A percentile compares a stretch with the other conserved stretches of the same genome.
These are phyloP conservation scores for Fusarium graminum DNA, from an alignment of 2,329 filamentous ascomycete genomes.

Conservation along the genomic window DNA sequence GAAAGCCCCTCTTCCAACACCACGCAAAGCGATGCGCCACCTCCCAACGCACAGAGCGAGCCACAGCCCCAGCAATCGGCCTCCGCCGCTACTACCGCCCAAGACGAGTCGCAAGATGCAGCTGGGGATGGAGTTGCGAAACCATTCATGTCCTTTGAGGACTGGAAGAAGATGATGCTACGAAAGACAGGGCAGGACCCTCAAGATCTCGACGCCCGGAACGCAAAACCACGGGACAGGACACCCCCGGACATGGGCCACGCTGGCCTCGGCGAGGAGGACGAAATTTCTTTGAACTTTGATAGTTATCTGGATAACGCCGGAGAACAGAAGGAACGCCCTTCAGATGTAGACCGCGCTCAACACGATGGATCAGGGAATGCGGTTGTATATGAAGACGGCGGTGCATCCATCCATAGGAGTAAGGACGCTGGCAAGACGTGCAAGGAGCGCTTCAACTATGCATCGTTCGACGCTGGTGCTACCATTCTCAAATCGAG, in stretches of 20 bases:
- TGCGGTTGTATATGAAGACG: slow-evolving; percentile 61
- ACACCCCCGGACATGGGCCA: slow-evolving; percentile 75
- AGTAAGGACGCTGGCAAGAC: slow-evolving; percentile 97
- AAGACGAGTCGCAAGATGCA: slow-evolving; percentile 32
- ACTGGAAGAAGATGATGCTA: slow-evolving; percentile 96
- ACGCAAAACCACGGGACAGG: slow-evolving; percentile 63
- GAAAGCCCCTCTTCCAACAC: slow-evolving; percentile 3
- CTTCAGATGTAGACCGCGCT: slow-evolving; percentile 3
- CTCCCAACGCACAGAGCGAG: slow-evolving; percentile 19
- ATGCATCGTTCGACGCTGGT: slow-evolving; percentile 96
- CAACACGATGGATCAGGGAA: slow-evolving; percentile 52
- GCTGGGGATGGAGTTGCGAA: slow-evolving; percentile 46
- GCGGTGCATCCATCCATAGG: slow-evolving; percentile 68
- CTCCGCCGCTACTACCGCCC: slow-evolving; percentile 6
- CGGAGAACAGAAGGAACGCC: slow-evolving; percentile 26
- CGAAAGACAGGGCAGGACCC: slow-evolving; percentile 82
- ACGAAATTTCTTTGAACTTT: slow-evolving; percentile 78
- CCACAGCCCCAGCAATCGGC: slow-evolving; percentile 14
- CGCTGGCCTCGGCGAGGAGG: slow-evolving; percentile 86
- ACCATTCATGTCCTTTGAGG: slow-evolving; percentile 94
- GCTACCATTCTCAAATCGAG: slow-evolving; percentile 94
- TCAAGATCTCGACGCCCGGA: slow-evolving; percentile 74
- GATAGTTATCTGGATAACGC: slow-evolving; percentile 53
- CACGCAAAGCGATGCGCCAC: slow-evolving; percentile 16
- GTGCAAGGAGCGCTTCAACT: slow-evolving; percentile 97